Conservation (phyloP, 805 yeast genomes). For the Debaryomyces hansenii region DNA sequence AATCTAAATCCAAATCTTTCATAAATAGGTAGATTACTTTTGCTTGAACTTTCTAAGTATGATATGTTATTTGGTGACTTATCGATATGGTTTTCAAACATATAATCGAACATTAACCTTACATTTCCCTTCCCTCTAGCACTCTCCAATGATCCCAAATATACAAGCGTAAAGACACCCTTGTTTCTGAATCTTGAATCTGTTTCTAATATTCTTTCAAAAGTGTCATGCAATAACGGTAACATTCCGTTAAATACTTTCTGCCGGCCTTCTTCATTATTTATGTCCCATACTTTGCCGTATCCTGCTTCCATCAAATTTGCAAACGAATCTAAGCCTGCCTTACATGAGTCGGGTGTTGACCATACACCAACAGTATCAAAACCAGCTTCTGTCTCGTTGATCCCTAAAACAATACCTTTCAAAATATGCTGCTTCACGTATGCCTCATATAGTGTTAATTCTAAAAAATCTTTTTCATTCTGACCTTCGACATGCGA, state of each 20-base stretch:
- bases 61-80: conserved; percentile 34
- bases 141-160: conserved; percentile 40
- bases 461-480: conserved; percentile 25
- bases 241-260: conserved; percentile 52
- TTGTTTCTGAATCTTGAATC: conserved; percentile 40
- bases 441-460: conserved; percentile 50
- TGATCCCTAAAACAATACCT: conserved; percentile 51
- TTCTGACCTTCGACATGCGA: conserved; percentile 22
- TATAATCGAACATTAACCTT: conserved; percentile 47
- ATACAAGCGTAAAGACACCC: conserved; percentile 43
- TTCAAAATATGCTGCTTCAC: conserved; percentile 49
- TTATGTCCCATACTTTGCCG: conserved; percentile 49
- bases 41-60: conserved; percentile 51
- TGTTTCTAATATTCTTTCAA: conserved; percentile 40
- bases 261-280: conserved; percentile 48
- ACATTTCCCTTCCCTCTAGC: conserved; percentile 62
- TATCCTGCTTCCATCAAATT: conserved; percentile 54
- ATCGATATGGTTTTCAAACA: conserved; percentile 49
- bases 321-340: conserved; percentile 45
- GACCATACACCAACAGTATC: conserved; percentile 60
- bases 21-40: conserved; percentile 52
- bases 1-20: conserved; percentile 50
- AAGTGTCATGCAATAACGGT: conserved; percentile 50
- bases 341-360: conserved; percentile 41
- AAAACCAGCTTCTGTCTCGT: conserved; percentile 42